phyloP scores from a whole-genome alignment of 768 basidiomycete genomes.

The Rossbeevera mucosa region DNA sequence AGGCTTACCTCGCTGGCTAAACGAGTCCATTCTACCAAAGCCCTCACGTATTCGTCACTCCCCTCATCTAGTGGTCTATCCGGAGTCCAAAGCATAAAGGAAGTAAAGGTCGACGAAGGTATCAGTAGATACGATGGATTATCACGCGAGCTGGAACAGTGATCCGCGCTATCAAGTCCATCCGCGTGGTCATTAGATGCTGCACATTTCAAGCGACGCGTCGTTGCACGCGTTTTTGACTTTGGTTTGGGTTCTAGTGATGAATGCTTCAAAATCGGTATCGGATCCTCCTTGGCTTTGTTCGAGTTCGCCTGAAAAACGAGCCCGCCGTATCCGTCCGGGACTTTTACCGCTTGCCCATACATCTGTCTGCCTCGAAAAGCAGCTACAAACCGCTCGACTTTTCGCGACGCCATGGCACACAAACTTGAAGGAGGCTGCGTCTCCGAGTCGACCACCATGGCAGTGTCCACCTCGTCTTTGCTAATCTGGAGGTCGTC shows the following conservation, averaged over 20 bases:
- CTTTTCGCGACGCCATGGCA: neutral
- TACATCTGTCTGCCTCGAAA: constrained; percentile 77
- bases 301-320: constrained; percentile 41
- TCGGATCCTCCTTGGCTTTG: constrained; percentile 12
- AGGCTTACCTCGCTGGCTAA: constrained; percentile 57
- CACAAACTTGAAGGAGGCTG: constrained; percentile 9
- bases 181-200: constrained; percentile 28
- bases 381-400: constrained; percentile 43
- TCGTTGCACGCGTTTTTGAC: constrained; percentile 7
- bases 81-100: constrained; percentile 71
- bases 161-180: constrained; percentile 21
- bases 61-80: constrained; percentile 68
- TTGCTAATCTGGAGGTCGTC: neutral
- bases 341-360: constrained; percentile 57
- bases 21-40: constrained; percentile 66
- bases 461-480: neutral
- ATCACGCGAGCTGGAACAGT: constrained; percentile 5
- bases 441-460: constrained; percentile 9
- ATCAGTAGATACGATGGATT: constrained; percentile 27
- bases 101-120: constrained; percentile 54
- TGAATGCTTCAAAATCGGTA: neutral
- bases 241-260: constrained; percentile 10
- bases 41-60: constrained; percentile 65
- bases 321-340: constrained; percentile 64
- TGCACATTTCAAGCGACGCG: constrained; percentile 21